Conservation (phyloP, 768 basidiomycete species). For the Cystofilobasidium bisporidii region DNA sequence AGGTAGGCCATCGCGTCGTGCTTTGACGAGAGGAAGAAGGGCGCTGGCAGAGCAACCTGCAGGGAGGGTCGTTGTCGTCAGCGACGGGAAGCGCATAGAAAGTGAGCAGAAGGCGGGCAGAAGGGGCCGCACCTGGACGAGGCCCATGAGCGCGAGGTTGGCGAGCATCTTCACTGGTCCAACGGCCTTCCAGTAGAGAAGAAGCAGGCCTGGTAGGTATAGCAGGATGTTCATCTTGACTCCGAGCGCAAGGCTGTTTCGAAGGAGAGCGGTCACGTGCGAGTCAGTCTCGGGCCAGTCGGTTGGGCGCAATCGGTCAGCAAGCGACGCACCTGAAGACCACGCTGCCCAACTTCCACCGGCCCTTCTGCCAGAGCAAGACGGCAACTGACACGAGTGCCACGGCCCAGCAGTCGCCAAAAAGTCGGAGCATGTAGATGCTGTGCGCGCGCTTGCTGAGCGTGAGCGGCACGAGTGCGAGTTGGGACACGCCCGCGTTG, state of each 20-base stretch:
- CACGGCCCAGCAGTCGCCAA: conserved; percentile 88
- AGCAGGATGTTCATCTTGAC: conserved; percentile 91
- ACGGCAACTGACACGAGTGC: conserved; percentile 57
- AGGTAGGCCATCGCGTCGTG: conserved; percentile 51
- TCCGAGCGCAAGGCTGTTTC: conserved; percentile 62
- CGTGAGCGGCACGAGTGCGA: conserved; percentile 49
- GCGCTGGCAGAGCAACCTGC: conserved; percentile 57
- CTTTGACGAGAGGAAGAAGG: conserved; percentile 55
- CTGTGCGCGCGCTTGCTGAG: conserved; percentile 91
- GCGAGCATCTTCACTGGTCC: conserved; percentile 34
- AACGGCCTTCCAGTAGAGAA: conserved; percentile 65
- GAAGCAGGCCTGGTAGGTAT: conserved; percentile 77
- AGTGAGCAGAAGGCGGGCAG: no score
- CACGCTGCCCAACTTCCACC: conserved; percentile 55
- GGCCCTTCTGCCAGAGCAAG: conserved; percentile 48
- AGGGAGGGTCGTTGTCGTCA: conserved; percentile 30
- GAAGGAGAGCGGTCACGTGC: no score
- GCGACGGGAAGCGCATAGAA: conserved; percentile 33
- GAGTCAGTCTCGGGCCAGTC: no score
- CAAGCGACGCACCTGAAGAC: conserved; percentile 57
- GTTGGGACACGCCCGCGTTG: conserved; percentile 33
- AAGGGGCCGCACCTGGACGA: conserved; percentile 54
- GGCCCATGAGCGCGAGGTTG: conserved; percentile 34
- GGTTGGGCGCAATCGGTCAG: no score
- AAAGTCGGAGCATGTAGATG: conserved; percentile 78